phyloP scores from a whole-genome alignment of 345 rosid species.

The Salix exigua region DNA sequence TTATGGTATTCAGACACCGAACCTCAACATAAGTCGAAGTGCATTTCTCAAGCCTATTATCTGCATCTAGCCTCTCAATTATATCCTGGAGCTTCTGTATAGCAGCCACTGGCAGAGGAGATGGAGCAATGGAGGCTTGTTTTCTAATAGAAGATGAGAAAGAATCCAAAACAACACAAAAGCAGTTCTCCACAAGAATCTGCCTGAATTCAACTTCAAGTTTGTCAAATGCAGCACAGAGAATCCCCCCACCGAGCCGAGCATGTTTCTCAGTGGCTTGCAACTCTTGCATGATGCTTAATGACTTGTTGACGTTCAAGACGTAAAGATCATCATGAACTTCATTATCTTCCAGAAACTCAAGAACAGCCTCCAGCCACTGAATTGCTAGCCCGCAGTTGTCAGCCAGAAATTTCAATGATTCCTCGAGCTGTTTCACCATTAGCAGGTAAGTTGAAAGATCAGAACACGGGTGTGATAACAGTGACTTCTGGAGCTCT shows the following conservation, averaged over 20 bases:
- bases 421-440: conserved; percentile 56
- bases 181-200: conserved; percentile 39
- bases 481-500: conserved; percentile 48
- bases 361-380: conserved; percentile 58
- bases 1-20: conserved; percentile 38
- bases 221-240: conserved; percentile 42
- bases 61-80: conserved; percentile 36
- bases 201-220: conserved; percentile 47
- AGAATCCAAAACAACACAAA: conserved; percentile 10
- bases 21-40: conserved; percentile 29
- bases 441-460: conserved; percentile 38
- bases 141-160: conserved; percentile 8
- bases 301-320: conserved; percentile 36
- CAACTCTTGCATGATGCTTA: conserved; percentile 42
- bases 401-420: conserved; percentile 52
- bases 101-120: conserved; percentile 24
- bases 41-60: conserved; percentile 36
- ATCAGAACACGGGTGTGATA: conserved; percentile 24
- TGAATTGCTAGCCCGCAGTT: conserved; percentile 64
- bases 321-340: conserved; percentile 33
- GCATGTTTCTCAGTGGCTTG: conserved; percentile 37
- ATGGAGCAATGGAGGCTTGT: conserved; percentile 5
- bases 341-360: conserved; percentile 41
- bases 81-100: conserved; percentile 46
- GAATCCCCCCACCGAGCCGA: conserved; percentile 40